Evolutionary conservation across 768 basidiomycete genomes (phyloP), one percentile per base, ranked within the genome.

Genomic region (Amanita molliuscula): DNA sequence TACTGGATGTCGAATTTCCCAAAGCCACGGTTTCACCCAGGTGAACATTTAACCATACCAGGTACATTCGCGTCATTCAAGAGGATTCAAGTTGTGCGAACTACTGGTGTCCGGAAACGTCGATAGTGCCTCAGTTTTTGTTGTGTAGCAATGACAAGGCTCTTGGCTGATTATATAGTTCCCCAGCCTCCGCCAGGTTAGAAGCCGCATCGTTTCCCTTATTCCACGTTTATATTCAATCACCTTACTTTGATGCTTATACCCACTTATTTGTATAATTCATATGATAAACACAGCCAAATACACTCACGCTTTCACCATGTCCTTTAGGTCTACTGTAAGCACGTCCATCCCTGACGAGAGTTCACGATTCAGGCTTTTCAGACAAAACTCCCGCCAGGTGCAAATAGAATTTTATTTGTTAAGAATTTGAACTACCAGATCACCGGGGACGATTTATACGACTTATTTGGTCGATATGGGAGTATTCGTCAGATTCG

Each of bases 401-500:
- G 90, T 48, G 91, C 89, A 15, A 93, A 93, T 62, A 80, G 91
- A 41, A 89, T 95, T 48, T 77, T 95, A 37, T 95, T 92, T 59
- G 88, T 93, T 23, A 94, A 94, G 67, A 95, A 95, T 61, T 68
- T 95, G 48, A 91, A 88, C 66, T 94, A 93, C 68, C 82, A 83
- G 65, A 92, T 92, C 56, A 91, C 83, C 28, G 93, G 93, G 47
- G 88, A 92, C 54, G 93, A 97, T 66, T 66, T 97, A 58, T 97
- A 97, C 65, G 95, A 98, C 70, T 73, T 98, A 55, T 98, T 99
- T 59, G 95, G 93, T 49, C 88, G 92, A 55, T 99, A 98, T 70
- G 95, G 95, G 42, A 88, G 88, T 59, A 88, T 99, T 58, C 83
- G 95, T 44, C 95, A 99, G 67, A 84, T 99, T 55, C 81, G 95